These are phyloP conservation scores for Spathaspora sp. DNA, from an alignment of 1,139 yeast genomes.

Conservation along the genomic window DNA sequence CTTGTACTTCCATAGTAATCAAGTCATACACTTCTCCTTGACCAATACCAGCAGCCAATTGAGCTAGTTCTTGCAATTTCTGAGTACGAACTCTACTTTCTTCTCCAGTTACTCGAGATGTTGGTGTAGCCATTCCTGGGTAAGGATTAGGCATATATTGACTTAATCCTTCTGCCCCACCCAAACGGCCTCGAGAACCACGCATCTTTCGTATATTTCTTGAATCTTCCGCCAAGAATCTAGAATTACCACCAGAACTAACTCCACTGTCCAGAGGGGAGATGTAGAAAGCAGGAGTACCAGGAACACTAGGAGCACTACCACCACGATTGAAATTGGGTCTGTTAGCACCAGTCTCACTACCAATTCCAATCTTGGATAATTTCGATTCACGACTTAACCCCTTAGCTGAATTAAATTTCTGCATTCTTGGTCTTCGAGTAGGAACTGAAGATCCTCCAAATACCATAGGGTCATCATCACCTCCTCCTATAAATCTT, in stretches of 20 bases:
- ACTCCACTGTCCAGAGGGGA: background rate
- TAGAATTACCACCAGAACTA: background rate
- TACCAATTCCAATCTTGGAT: background rate
- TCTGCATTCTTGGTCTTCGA: background rate
- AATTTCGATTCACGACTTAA: slow-evolving; percentile 2
- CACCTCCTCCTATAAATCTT: background rate
- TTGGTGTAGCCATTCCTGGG: slow-evolving; percentile 1
- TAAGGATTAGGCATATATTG: background rate
- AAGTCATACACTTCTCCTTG: slow-evolving; percentile 19
- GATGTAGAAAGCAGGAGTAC: background rate
- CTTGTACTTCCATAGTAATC: slow-evolving; percentile 20
- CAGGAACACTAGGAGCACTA: background rate
- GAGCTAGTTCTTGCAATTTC: slow-evolving; percentile 6
- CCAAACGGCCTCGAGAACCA: background rate
- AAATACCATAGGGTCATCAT: background rate
- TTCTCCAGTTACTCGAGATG: slow-evolving; percentile 2
- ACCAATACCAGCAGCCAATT: slow-evolving; percentile 12
- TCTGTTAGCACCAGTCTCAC: background rate
- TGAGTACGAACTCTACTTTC: slow-evolving; percentile 4
- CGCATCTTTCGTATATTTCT: background rate
- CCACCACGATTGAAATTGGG: background rate
- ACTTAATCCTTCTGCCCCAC: background rate
- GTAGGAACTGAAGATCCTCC: background rate
- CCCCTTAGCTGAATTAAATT: background rate
- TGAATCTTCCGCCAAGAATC: background rate